phyloP scores from a whole-genome alignment of 1,284 basidiomycete species.

The Gomphus bonarii region DNA sequence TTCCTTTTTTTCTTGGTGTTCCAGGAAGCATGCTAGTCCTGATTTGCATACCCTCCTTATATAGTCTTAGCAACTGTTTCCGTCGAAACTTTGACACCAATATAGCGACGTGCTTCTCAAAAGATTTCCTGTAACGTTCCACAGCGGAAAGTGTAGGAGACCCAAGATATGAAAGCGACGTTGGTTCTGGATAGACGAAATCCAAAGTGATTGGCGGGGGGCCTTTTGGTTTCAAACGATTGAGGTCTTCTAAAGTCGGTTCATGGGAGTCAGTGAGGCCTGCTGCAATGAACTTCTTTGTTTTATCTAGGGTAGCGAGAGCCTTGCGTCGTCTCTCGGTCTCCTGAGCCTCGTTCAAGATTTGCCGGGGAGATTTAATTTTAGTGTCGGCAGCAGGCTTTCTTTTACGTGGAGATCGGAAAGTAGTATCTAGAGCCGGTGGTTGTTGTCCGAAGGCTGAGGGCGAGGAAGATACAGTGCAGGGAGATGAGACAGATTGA shows the following conservation, averaged over 20 bases:
- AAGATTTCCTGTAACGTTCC: slow-evolving; percentile 2
- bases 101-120: slow-evolving; percentile 3
- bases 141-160: neutral
- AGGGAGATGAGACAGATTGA: neutral
- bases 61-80: slow-evolving; percentile 7
- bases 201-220: slow-evolving; percentile 2
- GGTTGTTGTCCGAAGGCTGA: neutral
- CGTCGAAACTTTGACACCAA: slow-evolving; percentile 3
- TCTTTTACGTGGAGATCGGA: neutral
- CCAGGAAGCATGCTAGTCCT: neutral
- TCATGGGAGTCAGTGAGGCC: neutral
- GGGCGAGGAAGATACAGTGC: neutral
- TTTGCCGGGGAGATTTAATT: neutral
- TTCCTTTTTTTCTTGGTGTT: neutral
- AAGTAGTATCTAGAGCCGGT: neutral
- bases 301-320: slow-evolving; percentile 6
- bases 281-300: slow-evolving; percentile 7
- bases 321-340: slow-evolving; percentile 8
- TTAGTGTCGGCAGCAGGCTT: neutral
- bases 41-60: slow-evolving; percentile 2
- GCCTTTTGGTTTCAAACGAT: slow-evolving; percentile 2
- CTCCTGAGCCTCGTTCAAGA: slow-evolving; percentile 1
- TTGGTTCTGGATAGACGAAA: slow-evolving; percentile 3
- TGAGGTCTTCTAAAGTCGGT: slow-evolving; percentile 10
- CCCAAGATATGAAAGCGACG: neutral